Conservation (phyloP, 2,329 filamentous ascomycete genomes). For the Pseudonectria foliicola region DNA sequence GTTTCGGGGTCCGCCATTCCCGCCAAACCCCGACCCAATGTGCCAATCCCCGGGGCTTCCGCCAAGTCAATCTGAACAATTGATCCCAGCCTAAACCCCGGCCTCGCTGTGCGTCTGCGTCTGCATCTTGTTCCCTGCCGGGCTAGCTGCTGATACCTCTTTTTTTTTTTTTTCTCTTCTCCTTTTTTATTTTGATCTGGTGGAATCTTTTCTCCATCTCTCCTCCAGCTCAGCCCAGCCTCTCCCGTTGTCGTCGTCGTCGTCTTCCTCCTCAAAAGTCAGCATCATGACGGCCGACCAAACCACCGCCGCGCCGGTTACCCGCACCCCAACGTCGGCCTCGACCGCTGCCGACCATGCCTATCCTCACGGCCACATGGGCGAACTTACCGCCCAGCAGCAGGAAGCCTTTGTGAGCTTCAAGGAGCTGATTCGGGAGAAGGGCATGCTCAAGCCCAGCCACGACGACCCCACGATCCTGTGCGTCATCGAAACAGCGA, state of each 20-base stretch:
- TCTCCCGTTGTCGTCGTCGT: neutral
- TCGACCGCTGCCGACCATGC: constrained; percentile 33
- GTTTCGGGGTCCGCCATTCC: too few relatives aligned
- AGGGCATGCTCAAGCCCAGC: constrained; percentile 57
- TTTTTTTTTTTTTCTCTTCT: constrained; percentile 1
- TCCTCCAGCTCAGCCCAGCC: constrained; percentile 1
- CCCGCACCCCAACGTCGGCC: constrained; percentile 23
- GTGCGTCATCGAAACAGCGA: constrained; percentile 42
- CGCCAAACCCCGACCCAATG: too few relatives aligned
- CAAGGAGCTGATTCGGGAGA: constrained; percentile 59
- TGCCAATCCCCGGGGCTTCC: too few relatives aligned
- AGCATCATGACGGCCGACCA: constrained; percentile 20
- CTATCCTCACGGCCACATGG: constrained; percentile 73
- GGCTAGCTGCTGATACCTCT: constrained; percentile 5
- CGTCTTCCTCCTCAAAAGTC: neutral
- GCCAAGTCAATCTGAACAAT: too few relatives aligned
- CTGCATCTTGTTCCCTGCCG: constrained; percentile 1
- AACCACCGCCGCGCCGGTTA: constrained; percentile 18
- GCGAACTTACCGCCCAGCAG: constrained; percentile 66
- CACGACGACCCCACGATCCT: constrained; percentile 70
- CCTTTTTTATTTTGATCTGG: neutral
- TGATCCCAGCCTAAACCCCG: too few relatives aligned
- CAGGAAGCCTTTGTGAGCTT: constrained; percentile 61
- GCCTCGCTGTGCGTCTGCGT: neutral
- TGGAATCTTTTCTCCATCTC: neutral